Conservation (phyloP, 73 alveolate species). For the Blepharisma japonicum region DNA sequence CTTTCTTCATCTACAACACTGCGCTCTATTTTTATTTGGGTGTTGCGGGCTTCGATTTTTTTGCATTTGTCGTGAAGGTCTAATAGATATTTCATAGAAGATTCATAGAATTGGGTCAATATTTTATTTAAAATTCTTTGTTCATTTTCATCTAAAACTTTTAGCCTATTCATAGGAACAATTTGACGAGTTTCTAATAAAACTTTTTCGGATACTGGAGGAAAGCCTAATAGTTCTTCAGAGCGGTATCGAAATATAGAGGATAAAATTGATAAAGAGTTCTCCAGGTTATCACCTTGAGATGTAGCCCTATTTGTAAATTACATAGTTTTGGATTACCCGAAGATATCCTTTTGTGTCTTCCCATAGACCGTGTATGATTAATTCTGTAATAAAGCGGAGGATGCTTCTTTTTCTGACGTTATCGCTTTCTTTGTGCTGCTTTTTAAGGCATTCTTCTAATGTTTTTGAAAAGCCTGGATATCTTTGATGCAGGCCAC, state of each 20-base stretch:
- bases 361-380: neutral
- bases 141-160: neutral
- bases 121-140: neutral
- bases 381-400: neutral
- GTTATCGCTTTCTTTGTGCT: constrained; percentile 1
- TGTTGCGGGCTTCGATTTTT: constrained; percentile 3
- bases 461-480: constrained; percentile 3
- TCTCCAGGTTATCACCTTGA: neutral
- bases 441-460: neutral
- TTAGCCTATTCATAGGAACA: neutral
- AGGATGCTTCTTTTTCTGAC: neutral
- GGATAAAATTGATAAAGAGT: neutral
- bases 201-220: neutral
- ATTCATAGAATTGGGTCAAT: neutral
- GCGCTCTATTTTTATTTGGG: neutral
- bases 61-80: constrained; percentile 13
- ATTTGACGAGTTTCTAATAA: neutral
- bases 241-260: neutral
- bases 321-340: neutral
- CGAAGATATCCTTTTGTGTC: neutral
- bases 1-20: neutral
- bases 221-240: constrained; percentile 23
- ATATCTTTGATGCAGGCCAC: constrained; percentile 4
- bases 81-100: neutral
- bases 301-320: neutral